Evolutionary conservation across 768 basidiomycete species (phyloP), one percentile per base, ranked within the genome.

Genomic region (Asterophora parasitica): DNA sequence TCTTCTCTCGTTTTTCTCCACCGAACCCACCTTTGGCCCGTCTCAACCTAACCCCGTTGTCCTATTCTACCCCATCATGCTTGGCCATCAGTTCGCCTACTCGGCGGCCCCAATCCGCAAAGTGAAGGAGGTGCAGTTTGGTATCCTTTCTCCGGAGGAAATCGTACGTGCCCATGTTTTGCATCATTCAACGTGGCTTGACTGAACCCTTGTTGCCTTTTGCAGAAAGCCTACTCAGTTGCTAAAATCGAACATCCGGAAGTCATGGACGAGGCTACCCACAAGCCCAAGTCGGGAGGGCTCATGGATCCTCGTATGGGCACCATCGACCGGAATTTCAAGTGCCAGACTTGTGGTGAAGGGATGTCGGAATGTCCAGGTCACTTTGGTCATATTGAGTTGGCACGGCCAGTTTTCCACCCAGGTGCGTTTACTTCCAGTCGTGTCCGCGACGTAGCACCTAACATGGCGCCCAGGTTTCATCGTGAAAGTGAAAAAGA

Each of bases 331-430:
- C 78, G 92, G 57, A 93, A 94, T 65, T 94, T 95, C 73, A 98
- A 98, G 74, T 99, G 96, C 65, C 93, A 97, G 74, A 98, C 96
- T 23, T 98, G 96, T 66, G 94, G 93, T 56, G 96, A 99, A 77
- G 95, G 94, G n/a, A 97, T 98, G 94, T 86, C 92, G 13, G 96
- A 98, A 65, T 99, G 96, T 72, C 94, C 96, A 20, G 96, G 96
- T 42, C 96, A 98, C 67, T 99, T 99, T 73, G 96, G 96, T 46
- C 94, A 98, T 65, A 92, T 99, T 61, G 96, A 99, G 71, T 73
- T 99, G 61, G 92, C 92, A 36, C 77, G 92, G 58, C 93, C 95
- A n/a, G 92, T 96, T 28, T 98, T 93, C 62, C 95, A 98, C 67
- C 88, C 92, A 67, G 92, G 92, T 91, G 67, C 53, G 84, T 77